These are phyloP conservation scores for Paragyromitra xinjiangensis DNA, from an alignment of 495 filamentous ascomycete species.

Conservation along the genomic window DNA sequence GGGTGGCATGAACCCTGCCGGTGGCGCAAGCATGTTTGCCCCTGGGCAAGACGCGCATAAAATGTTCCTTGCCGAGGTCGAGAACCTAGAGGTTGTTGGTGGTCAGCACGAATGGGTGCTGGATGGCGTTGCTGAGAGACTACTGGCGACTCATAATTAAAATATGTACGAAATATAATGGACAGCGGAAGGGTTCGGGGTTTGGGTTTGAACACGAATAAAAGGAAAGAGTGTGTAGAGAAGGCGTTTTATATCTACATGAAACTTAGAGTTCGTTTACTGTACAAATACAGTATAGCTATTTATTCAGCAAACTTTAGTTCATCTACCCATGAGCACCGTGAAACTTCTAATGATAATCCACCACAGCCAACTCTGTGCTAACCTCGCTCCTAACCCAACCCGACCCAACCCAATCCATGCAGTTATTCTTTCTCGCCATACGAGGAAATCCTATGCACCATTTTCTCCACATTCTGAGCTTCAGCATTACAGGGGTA, in stretches of 20 bases:
- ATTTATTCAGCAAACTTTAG: slow-evolving; percentile 9
- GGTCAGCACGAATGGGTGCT: slow-evolving; percentile 84
- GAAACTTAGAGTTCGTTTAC: slow-evolving; percentile 29
- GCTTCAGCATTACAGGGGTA: not conserved
- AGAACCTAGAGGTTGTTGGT: slow-evolving; percentile 90
- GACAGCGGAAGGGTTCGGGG: slow-evolving; percentile 14
- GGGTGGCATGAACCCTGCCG: slow-evolving; percentile 77
- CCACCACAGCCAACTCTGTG: not conserved
- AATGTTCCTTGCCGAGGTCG: slow-evolving; percentile 85
- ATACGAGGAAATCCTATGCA: slow-evolving; percentile 9
- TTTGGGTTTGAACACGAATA: not conserved
- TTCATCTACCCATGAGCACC: not conserved
- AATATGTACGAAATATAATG: slow-evolving; percentile 31
- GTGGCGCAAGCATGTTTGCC: slow-evolving; percentile 77
- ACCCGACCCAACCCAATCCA: not conserved
- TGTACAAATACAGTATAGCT: slow-evolving; percentile 14
- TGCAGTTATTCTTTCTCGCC: slow-evolving; percentile 13
- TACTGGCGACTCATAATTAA: slow-evolving; percentile 64
- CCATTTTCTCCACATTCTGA: not conserved
- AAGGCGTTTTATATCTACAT: slow-evolving; percentile 19
- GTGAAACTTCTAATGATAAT: not conserved
- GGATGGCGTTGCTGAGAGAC: slow-evolving; percentile 82
- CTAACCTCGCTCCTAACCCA: not conserved
- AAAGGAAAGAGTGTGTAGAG: not conserved
- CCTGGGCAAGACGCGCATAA: slow-evolving; percentile 97